phyloP scores from a whole-genome alignment of 352 stramenopile genomes.

The Phytophthora hibernalis region DNA sequence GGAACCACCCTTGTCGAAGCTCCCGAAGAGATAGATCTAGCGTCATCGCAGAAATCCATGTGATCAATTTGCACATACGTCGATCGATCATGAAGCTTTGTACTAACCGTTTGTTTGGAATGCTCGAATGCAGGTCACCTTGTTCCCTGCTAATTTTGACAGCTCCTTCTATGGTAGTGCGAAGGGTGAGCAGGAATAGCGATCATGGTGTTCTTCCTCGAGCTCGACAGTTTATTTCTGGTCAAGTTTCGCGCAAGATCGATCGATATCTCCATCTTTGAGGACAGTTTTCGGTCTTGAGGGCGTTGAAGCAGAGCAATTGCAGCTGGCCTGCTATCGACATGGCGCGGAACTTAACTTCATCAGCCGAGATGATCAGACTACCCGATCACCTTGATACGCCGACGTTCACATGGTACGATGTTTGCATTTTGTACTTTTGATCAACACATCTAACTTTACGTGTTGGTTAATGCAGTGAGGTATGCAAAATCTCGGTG shows the following conservation, averaged over 20 bases:
- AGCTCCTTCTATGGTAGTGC: not conserved
- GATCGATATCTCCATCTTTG: not conserved
- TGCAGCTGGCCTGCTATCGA: not conserved
- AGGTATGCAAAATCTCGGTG: conserved; percentile 91
- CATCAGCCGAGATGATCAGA: conserved; percentile 30
- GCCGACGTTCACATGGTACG: conserved; percentile 79
- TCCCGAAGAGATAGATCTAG: conserved; percentile 22
- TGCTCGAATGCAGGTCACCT: not conserved
- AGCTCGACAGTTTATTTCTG: conserved; percentile 34
- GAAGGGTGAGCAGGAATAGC: conserved; percentile 33
- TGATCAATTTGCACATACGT: conserved; percentile 17
- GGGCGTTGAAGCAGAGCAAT: not conserved
- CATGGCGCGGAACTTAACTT: conserved; percentile 17
- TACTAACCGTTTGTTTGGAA: not conserved
- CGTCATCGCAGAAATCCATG: conserved; percentile 18
- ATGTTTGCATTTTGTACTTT: not conserved
- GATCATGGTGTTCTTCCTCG: not conserved
- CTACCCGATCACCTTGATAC: conserved; percentile 44
- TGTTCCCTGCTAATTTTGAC: conserved; percentile 27
- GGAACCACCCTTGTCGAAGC: not conserved
- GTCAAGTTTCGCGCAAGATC: conserved; percentile 4
- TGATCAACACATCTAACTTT: conserved; percentile 11
- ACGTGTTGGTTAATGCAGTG: conserved; percentile 40
- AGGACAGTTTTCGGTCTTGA: not conserved
- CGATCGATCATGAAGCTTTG: not conserved